Conservation (phyloP, 2,329 filamentous ascomycete species). For the Alternaria panax region DNA sequence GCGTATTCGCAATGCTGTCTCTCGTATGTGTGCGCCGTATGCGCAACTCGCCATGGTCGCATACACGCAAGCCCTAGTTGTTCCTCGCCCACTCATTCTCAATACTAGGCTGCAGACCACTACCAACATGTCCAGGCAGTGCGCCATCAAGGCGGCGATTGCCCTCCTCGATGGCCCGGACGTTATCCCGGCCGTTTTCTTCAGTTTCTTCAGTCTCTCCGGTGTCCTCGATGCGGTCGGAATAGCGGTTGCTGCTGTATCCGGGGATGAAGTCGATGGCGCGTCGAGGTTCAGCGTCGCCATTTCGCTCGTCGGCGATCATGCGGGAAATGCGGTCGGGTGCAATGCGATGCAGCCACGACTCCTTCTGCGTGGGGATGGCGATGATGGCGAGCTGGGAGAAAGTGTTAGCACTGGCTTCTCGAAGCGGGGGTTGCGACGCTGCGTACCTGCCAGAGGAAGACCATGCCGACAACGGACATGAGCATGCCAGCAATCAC, state of each 20-base stretch:
- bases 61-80: not conserved
- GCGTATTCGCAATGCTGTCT: not conserved
- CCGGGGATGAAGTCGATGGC: conserved; percentile 44
- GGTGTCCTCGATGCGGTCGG: conserved; percentile 43
- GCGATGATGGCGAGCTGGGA: conserved; percentile 42
- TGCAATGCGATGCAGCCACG: conserved; percentile 42
- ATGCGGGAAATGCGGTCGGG: conserved; percentile 44
- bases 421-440: not conserved
- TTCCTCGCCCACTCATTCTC: conserved; percentile 40
- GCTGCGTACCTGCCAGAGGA: conserved; percentile 42
- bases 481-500: conserved; percentile 64
- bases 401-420: conserved; percentile 1
- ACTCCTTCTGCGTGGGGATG: conserved; percentile 39
- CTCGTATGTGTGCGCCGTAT: not conserved
- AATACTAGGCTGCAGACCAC: conserved; percentile 27
- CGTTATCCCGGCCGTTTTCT: conserved; percentile 21
- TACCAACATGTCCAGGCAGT: conserved; percentile 24
- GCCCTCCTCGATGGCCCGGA: conserved; percentile 32
- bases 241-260: conserved; percentile 35
- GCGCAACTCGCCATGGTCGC: not conserved
- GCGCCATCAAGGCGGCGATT: conserved; percentile 25
- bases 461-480: conserved; percentile 52
- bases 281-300: conserved; percentile 26
- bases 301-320: conserved; percentile 40
- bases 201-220: conserved; percentile 36